Percentiles rank a stretch among this genome's conserved stretches.
Conservation (phyloP, 163 green algal species). For the Coccomyxa subellipsoidea region DNA sequence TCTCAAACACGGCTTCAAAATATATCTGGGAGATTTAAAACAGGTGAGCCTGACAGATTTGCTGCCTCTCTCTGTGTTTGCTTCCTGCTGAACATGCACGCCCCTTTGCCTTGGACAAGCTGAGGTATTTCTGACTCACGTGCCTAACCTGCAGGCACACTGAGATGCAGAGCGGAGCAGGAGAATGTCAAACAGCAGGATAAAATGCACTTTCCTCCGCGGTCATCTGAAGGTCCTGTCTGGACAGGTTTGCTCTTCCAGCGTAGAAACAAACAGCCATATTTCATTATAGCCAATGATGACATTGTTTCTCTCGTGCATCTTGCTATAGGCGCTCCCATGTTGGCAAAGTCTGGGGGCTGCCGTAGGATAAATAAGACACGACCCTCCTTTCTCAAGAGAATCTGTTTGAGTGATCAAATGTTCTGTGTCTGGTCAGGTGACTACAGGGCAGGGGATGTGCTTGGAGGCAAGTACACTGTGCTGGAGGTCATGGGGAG, state of each 20-base stretch:
- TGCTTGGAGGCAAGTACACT: slow-evolving; percentile 59
- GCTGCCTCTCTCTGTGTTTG: background rate
- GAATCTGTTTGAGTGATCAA: no score
- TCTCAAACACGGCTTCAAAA: background rate
- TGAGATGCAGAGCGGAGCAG: background rate
- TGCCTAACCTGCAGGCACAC: background rate
- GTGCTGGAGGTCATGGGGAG: slow-evolving; percentile 62
- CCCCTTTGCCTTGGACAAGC: no score
- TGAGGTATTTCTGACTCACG: background rate
- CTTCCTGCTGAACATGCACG: background rate
- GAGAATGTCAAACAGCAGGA: background rate
- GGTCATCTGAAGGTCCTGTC: background rate
- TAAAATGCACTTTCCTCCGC: background rate
- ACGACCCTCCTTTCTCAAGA: no score
- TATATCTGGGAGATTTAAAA: background rate
- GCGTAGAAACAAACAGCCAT: no score
- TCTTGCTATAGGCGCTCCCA: no score
- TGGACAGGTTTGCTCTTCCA: background rate
- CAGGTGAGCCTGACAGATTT: background rate
- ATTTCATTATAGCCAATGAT: no score
- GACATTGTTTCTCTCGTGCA: no score
- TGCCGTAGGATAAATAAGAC: no score
- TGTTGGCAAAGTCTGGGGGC: no score
- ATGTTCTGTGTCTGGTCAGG: no score
- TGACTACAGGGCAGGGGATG: slow-evolving; percentile 45